phyloP scores from a whole-genome alignment of 768 basidiomycete species.

The Pholiota microspora region DNA sequence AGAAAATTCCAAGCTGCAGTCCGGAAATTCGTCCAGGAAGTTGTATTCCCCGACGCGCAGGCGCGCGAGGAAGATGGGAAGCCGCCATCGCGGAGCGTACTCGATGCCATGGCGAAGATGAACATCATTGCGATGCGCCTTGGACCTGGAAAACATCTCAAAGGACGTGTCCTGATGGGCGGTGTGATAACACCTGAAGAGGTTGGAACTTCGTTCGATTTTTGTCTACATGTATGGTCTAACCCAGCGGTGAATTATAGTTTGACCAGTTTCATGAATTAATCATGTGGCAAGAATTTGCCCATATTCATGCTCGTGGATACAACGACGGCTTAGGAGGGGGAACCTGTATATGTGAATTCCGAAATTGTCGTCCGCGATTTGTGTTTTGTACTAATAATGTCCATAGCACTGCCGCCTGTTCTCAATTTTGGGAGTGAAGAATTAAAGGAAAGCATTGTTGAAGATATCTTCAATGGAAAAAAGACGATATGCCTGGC shows the following conservation, averaged over 20 bases:
- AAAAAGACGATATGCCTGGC: slow-evolving; percentile 76
- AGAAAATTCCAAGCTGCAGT: slow-evolving; percentile 53
- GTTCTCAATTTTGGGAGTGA: slow-evolving; percentile 78
- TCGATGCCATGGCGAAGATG: slow-evolving; percentile 61
- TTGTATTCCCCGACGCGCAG: slow-evolving; percentile 55
- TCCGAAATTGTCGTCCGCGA: not conserved
- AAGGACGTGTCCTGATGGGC: slow-evolving; percentile 71
- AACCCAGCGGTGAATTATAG: too few relatives aligned
- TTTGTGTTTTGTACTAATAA: not conserved
- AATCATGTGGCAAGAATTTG: slow-evolving; percentile 68
- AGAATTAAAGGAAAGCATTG: slow-evolving; percentile 57
- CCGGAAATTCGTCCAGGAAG: slow-evolving; percentile 69
- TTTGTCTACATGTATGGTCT: too few relatives aligned
- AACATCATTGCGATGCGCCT: slow-evolving; percentile 68
- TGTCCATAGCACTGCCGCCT: slow-evolving; percentile 56
- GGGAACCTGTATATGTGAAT: slow-evolving; percentile 27
- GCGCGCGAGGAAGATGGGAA: slow-evolving; percentile 80
- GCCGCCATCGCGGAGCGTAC: slow-evolving; percentile 63
- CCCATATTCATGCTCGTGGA: slow-evolving; percentile 68
- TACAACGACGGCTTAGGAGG: slow-evolving; percentile 74
- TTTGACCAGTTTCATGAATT: slow-evolving; percentile 83
- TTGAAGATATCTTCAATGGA: slow-evolving; percentile 56
- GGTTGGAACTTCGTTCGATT: slow-evolving; percentile 42
- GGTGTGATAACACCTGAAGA: slow-evolving; percentile 77
- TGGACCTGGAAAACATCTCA: slow-evolving; percentile 83